Conservation (phyloP, 2,329 filamentous ascomycete genomes). For the Aspergillus sp. region DNA sequence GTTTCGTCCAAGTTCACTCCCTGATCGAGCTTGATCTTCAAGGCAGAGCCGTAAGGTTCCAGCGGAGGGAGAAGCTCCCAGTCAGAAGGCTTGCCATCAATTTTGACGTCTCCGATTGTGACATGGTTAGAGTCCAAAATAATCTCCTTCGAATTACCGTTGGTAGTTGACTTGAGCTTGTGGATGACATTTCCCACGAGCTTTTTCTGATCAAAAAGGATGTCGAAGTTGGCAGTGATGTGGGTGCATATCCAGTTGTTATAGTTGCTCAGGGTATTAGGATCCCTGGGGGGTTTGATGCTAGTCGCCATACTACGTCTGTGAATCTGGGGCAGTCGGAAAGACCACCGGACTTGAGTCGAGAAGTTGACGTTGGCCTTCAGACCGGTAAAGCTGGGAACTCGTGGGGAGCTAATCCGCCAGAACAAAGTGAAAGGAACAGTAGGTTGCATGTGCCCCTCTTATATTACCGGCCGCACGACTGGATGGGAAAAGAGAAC, state of each 20-base stretch:
- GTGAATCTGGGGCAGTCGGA: slow-evolving; percentile 8
- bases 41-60: slow-evolving; percentile 64
- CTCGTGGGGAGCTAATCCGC: slow-evolving; percentile 7
- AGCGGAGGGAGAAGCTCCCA: slow-evolving; percentile 71
- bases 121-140: slow-evolving; percentile 87
- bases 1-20: slow-evolving; percentile 49
- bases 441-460: slow-evolving; percentile 7
- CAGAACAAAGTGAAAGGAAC: slow-evolving; percentile 3
- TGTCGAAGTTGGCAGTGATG: slow-evolving; percentile 75
- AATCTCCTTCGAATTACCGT: slow-evolving; percentile 72
- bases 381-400: slow-evolving; percentile 2
- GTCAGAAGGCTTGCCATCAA: slow-evolving; percentile 64
- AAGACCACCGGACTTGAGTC: slow-evolving; percentile 12
- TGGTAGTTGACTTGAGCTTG: slow-evolving; percentile 73
- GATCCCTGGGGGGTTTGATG: slow-evolving; percentile 65
- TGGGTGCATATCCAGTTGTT: slow-evolving; percentile 82
- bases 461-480: not conserved
- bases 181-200: slow-evolving; percentile 77
- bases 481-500: not conserved
- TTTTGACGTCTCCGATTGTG: slow-evolving; percentile 68
- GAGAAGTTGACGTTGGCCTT: not conserved
- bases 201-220: slow-evolving; percentile 79
- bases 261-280: slow-evolving; percentile 91
- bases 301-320: slow-evolving; percentile 41
- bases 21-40: slow-evolving; percentile 52